phyloP scores from a whole-genome alignment of 2,329 filamentous ascomycete species.

The Colletotrichum godetiae region DNA sequence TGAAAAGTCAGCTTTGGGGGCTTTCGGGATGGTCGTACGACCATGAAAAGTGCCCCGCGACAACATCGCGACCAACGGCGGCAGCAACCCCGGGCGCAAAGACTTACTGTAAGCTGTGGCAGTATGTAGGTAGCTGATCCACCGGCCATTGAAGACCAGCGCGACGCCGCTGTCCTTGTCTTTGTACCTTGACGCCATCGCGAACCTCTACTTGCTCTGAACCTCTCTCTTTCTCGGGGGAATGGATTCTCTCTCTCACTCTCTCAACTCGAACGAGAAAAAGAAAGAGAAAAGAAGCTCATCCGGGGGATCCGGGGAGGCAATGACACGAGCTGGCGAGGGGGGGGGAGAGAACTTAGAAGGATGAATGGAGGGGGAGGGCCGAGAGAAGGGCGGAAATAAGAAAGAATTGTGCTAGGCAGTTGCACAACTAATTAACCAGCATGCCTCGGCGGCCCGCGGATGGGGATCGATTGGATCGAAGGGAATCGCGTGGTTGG shows the following conservation, averaged over 20 bases:
- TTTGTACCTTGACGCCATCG: slow-evolving; percentile 67
- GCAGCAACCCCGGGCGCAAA: background rate
- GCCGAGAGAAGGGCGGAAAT: background rate
- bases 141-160: slow-evolving; percentile 82
- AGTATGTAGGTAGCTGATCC: slow-evolving; percentile 92
- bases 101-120: slow-evolving; percentile 80
- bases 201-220: background rate
- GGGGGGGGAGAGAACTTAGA: background rate
- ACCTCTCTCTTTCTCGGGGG: background rate
- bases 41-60: slow-evolving; percentile 17
- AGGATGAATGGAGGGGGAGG: background rate
- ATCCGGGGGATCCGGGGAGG: slow-evolving; percentile 46
- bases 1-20: background rate
- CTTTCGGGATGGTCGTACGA: slow-evolving; percentile 16
- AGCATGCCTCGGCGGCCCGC: slow-evolving; percentile 19
- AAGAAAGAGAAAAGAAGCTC: slow-evolving; percentile 35
- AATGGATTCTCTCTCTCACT: background rate
- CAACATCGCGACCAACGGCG: background rate
- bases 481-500: slow-evolving; percentile 13
- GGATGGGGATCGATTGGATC: slow-evolving; percentile 1
- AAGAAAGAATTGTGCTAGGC: slow-evolving; percentile 3
- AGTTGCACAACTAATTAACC: background rate
- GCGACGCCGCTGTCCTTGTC: slow-evolving; percentile 72
- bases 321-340: slow-evolving; percentile 11
- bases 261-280: slow-evolving; percentile 15